Evolutionary conservation across 139 green algal genomes (phyloP).

Genomic region (Chlorella sorokiniana): DNA sequence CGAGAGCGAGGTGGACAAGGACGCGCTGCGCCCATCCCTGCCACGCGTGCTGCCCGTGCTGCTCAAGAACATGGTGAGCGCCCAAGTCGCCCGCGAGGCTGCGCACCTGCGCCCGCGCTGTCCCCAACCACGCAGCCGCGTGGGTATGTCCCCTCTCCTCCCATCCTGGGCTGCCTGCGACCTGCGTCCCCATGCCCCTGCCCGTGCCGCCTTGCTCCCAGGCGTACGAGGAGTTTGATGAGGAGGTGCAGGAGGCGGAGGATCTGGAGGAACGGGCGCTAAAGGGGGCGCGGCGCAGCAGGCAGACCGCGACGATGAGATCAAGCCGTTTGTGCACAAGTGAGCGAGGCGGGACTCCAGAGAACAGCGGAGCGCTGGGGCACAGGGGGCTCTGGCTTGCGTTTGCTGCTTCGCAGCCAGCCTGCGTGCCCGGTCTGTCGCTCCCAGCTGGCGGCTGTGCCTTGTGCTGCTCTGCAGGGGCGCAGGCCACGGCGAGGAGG

Average conservation of each 20-base stretch:
- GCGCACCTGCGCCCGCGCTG: no score
- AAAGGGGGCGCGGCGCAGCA: background rate
- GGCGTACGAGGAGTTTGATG: constrained; percentile 90
- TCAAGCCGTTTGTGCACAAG: constrained; percentile 67
- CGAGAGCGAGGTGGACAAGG: constrained; percentile 68
- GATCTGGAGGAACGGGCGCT: constrained; percentile 61
- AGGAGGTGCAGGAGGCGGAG: constrained; percentile 83
- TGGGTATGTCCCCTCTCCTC: no score
- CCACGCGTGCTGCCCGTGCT: constrained; percentile 87
- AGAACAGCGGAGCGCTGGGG: no score
- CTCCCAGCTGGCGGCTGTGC: background rate
- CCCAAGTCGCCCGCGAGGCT: background rate
- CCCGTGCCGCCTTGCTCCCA: constrained; percentile 2
- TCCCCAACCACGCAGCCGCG: no score
- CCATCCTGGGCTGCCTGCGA: background rate
- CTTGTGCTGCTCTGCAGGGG: background rate
- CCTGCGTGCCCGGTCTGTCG: background rate
- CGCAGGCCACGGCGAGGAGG: constrained; percentile 21
- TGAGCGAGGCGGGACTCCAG: constrained; percentile 11
- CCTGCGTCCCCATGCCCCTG: background rate
- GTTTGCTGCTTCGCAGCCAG: background rate
- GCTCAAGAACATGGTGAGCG: constrained; percentile 92
- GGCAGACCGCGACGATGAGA: constrained; percentile 68
- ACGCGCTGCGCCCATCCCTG: constrained; percentile 79
- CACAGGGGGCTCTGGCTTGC: background rate